These are phyloP conservation scores for Sarocladium oryzae DNA, from an alignment of 2,329 filamentous ascomycete species.

Conservation along the genomic window DNA sequence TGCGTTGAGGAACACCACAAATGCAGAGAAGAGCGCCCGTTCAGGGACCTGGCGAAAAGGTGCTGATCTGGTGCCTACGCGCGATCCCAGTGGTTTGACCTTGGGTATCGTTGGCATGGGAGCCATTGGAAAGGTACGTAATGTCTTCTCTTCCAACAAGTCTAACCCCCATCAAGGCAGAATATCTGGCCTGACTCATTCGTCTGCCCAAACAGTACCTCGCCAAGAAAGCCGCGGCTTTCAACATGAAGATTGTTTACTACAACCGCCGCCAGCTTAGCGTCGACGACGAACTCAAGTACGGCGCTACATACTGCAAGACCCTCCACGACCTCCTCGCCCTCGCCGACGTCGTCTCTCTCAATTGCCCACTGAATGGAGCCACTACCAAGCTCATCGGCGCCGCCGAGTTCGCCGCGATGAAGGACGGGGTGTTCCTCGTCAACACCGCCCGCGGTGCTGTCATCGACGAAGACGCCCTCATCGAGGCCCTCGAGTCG, in stretches of 20 bases:
- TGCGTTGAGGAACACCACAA: conserved; percentile 35
- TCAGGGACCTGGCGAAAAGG: conserved; percentile 29
- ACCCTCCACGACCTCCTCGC: conserved; percentile 31
- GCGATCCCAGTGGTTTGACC: conserved; percentile 32
- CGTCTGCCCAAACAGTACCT: conserved; percentile 28
- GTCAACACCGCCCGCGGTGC: conserved; percentile 43
- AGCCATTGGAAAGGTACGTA: conserved; percentile 28
- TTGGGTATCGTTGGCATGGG: conserved; percentile 41
- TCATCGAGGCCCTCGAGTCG: conserved; percentile 35
- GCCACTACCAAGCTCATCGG: conserved; percentile 32
- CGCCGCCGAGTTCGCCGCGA: conserved; percentile 30
- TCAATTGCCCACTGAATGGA: conserved; percentile 15
- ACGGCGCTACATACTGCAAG: conserved; percentile 26
- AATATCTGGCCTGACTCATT: too few species aligned
- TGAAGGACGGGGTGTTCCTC: conserved; percentile 38
- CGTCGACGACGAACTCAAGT: conserved; percentile 23
- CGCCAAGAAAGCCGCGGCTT: conserved; percentile 29
- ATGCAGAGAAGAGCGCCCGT: conserved; percentile 28
- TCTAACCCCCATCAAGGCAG: too few species aligned
- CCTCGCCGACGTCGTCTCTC: conserved; percentile 30
- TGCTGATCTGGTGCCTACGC: conserved; percentile 20
- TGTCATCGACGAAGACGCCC: conserved; percentile 38
- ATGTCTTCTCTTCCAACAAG: not conserved
- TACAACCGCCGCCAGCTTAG: conserved; percentile 30
- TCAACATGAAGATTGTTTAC: conserved; percentile 35